Evolutionary conservation across 345 rosid genomes (phyloP).

Genomic region (Ceriops tagal): DNA sequence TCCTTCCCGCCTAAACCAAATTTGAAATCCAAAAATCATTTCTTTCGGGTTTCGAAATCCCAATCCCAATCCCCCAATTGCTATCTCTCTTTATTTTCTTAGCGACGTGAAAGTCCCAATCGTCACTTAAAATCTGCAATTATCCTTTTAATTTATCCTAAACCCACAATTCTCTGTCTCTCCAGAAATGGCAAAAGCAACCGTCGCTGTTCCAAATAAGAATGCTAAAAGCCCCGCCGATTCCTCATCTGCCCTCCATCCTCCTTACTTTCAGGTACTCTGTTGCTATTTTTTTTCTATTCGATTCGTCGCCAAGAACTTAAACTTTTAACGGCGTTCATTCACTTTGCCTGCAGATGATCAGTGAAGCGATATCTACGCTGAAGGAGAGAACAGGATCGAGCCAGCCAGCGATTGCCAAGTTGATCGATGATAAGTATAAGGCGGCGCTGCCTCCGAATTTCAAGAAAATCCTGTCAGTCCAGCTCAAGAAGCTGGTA

Average conservation of each 20-base stretch:
- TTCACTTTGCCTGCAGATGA: conserved; percentile 16
- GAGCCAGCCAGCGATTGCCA: conserved; percentile 32
- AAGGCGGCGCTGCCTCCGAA: conserved; percentile 11
- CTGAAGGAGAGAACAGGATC: conserved; percentile 32
- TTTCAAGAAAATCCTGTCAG: conserved; percentile 22
- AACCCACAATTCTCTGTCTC: neutral
- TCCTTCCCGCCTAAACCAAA: neutral
- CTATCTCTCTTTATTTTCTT: too few species aligned
- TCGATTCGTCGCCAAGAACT: neutral
- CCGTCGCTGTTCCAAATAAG: conserved; percentile 2
- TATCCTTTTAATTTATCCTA: neutral
- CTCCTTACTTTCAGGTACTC: conserved; percentile 23
- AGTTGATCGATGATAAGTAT: conserved; percentile 27
- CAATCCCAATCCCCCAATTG: too few species aligned
- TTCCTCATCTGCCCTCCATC: neutral
- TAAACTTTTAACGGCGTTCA: neutral
- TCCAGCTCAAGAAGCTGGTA: conserved; percentile 17
- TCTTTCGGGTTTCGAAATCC: neutral
- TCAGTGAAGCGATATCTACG: conserved; percentile 23
- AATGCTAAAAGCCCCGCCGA: neutral
- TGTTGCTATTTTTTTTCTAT: neutral
- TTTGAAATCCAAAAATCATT: neutral
- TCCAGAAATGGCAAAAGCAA: conserved; percentile 13
- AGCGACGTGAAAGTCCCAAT: too few species aligned
- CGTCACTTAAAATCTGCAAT: too few species aligned